Conservation (phyloP, 1,139 yeast genomes). For the Hemisphaericaspora xylanilytica region DNA sequence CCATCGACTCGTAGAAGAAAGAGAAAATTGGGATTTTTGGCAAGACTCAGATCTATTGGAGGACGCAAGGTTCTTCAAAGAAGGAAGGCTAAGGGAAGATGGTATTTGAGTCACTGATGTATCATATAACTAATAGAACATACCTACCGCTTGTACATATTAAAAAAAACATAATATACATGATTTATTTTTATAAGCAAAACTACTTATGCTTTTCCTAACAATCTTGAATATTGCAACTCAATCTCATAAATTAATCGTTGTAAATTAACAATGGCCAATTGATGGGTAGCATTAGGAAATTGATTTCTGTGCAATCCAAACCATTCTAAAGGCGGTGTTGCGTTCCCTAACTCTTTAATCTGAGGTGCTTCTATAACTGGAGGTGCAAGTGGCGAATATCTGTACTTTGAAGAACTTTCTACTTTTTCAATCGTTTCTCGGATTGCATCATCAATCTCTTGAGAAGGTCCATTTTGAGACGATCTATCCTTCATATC, state of each 20-base stretch:
- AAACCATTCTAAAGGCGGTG: slow-evolving; percentile 98
- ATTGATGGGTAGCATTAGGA: slow-evolving; percentile 83
- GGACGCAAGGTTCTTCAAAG: slow-evolving; percentile 80
- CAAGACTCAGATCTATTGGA: slow-evolving; percentile 73
- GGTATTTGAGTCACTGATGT: slow-evolving; percentile 76
- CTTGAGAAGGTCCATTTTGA: slow-evolving; percentile 25
- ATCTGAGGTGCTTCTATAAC: slow-evolving; percentile 85
- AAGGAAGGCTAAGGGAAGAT: slow-evolving; percentile 86
- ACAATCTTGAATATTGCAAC: slow-evolving; percentile 45
- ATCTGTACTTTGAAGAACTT: slow-evolving; percentile 53
- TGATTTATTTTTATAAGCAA: neutral
- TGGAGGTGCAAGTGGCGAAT: slow-evolving; percentile 71
- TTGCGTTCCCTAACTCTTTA: slow-evolving; percentile 90
- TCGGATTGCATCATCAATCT: slow-evolving; percentile 49
- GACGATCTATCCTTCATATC: neutral
- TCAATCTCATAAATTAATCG: slow-evolving; percentile 65
- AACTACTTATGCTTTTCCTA: slow-evolving; percentile 35
- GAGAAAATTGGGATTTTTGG: slow-evolving; percentile 85
- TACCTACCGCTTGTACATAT: slow-evolving; percentile 1
- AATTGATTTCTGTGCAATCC: slow-evolving; percentile 84
- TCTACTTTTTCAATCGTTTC: slow-evolving; percentile 66
- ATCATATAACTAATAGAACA: slow-evolving; percentile 3
- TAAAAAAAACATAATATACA: neutral
- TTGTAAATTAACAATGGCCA: slow-evolving; percentile 71
- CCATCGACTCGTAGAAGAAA: slow-evolving; percentile 90